A percentile compares a stretch with the other conserved stretches of the same genome.
phyloP scores from a whole-genome alignment of 2,329 filamentous ascomycete species.

The Nemania abortiva region DNA sequence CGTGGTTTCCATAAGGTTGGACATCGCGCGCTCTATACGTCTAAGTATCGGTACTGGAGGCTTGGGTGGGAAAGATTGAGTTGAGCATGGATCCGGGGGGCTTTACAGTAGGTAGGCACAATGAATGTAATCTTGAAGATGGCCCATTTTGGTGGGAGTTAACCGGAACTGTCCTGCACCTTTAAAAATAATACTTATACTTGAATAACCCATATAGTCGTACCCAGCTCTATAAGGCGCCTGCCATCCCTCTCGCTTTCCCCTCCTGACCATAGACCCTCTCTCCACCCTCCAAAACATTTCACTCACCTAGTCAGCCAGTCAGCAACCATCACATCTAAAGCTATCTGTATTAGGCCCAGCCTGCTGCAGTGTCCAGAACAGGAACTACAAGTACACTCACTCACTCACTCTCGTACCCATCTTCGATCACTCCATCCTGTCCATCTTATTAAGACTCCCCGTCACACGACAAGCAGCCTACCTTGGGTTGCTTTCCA shows the following conservation, averaged over 20 bases:
- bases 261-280: not conserved
- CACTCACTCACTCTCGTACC: constrained; percentile 5
- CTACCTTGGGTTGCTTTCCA: constrained; percentile 14
- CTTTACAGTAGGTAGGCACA: not conserved
- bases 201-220: not conserved
- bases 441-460: not conserved
- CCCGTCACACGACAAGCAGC: constrained; percentile 11
- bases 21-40: not conserved
- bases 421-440: not conserved
- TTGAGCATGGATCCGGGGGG: not conserved
- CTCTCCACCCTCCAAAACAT: not conserved
- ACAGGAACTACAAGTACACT: constrained; percentile 16
- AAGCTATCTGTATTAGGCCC: constrained; percentile 13
- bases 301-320: not conserved
- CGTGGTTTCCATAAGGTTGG: not conserved
- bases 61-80: not conserved
- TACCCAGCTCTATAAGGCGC: not conserved
- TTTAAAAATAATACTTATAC: not conserved
- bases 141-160: not conserved
- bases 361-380: constrained; percentile 5
- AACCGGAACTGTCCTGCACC: not conserved
- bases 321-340: constrained; percentile 4
- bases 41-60: not conserved
- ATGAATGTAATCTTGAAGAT: not conserved
- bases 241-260: not conserved